Evolutionary conservation across 257 asterid genomes (phyloP), one percentile per base, ranked within the genome.

Genomic region (Solanum clarkiae): DNA sequence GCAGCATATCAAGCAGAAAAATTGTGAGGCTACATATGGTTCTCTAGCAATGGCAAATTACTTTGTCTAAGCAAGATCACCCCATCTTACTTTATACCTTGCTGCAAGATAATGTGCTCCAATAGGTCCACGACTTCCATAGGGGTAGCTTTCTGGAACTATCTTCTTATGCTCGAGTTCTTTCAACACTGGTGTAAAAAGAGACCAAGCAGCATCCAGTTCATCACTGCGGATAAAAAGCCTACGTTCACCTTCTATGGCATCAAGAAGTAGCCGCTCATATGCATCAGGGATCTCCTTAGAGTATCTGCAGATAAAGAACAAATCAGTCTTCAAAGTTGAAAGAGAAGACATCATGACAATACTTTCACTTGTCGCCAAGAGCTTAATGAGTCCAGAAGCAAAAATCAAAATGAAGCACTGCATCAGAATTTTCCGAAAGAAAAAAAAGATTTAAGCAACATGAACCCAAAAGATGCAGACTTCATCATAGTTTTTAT

Each of bases 261-360:
- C 98, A 60, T 96, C 99, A 20, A 96, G 93, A 77, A 96, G 94
- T 47, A 96, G 97, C 84, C 98, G 91, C 91, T 95, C 99, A 26
- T 96, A 96, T 49, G 99, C 99, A 92, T 95, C 98, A 0, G 99
- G 99, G 82, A 96, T 96, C 94, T 95, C 99, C 89, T 92, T 95
- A 0, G 94, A 86, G 94, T 96, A 96, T 77, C 99, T 96, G 29
- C 42, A 87, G 22, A 72, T 45, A 80, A 55, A 79, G 26, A 51
- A 5, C 60, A 15, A 51, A 77, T 15, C 63, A 26, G 29, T 79
- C 55, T 45, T n/a, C 47, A 53, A 9, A 79, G 49, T 79, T 32
- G 14, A 29, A 7, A 51, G 45, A 77, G 26, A 51, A 15, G 22
- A 77, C 22, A 51, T 75, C 80, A 72, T 72, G 80, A 45, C 44